A percentile compares a stretch with the other conserved stretches of the same genome.
These are phyloP conservation scores for Cicer cuneatum DNA, from an alignment of 306 rosid species.

Conservation along the genomic window DNA sequence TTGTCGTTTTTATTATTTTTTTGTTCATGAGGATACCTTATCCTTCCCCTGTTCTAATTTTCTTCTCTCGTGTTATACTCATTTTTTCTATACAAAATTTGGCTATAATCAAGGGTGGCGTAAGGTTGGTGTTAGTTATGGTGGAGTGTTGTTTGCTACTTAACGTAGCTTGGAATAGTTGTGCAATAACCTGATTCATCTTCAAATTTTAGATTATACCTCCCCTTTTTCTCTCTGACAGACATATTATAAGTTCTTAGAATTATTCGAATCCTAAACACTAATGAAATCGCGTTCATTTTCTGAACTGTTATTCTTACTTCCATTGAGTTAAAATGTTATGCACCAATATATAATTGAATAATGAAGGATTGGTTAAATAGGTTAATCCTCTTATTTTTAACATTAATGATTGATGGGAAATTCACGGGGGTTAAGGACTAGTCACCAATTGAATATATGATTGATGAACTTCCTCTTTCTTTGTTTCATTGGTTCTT, in stretches of 20 bases:
- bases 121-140: too few species aligned
- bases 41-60: conserved; percentile 1
- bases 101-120: too few species aligned
- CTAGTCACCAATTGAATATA: too few species aligned
- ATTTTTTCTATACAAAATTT: not conserved
- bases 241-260: not conserved
- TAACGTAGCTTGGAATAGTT: too few species aligned
- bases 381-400: too few species aligned
- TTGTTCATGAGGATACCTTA: not conserved
- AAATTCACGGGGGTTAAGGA: too few species aligned
- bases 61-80: not conserved
- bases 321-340: conserved; percentile 12
- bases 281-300: not conserved
- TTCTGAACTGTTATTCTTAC: conserved; percentile 9
- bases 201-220: conserved; percentile 12
- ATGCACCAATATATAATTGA: not conserved
- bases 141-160: too few species aligned
- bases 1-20: not conserved
- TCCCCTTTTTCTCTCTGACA: not conserved
- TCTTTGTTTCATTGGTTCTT: too few species aligned
- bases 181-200: conserved; percentile 4
- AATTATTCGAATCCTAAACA: not conserved
- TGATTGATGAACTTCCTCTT: too few species aligned
- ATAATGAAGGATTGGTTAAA: too few species aligned
- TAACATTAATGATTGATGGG: too few species aligned